Evolutionary conservation across 345 rosid species (phyloP), one percentile per base, ranked within the genome.

Genomic region (Sonneratia alba): DNA sequence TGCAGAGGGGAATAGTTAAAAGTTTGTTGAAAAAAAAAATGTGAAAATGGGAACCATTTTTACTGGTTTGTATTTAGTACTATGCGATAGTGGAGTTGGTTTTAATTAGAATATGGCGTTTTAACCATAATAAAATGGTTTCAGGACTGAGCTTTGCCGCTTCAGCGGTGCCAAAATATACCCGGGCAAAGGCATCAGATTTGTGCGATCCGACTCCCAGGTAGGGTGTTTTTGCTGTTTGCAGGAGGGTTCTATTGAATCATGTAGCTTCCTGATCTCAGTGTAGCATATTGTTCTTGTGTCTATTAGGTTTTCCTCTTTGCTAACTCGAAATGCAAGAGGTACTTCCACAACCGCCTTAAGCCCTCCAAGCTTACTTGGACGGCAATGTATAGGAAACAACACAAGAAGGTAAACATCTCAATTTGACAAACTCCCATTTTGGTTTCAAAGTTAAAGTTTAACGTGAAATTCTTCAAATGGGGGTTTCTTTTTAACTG

Each of bases 301-400:
- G 16, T 57, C 27, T 5, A 62, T 22, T 19, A 94, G 99, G 99
- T 91, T 18, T 94, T 91, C 88, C 85, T 94, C 82, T 94, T 94
- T 74, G 79, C 78, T 24, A 94, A 91, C 75, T 91, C 98, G 0
- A 94, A 94, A 63, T 94, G 96, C 82, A 90, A 91, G 85, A 81
- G 93, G 85, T 91, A 94, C 77, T 91, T 94, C 83, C 96, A 91
- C 87, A 91, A 91, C 77, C 83, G 89, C 18, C 74, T 90, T 82
- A 94, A 91, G 91, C 97, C 96, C 3, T 91, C 95, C 0, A 91
- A 94, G 89, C 96, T 94, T 68, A 89, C 90, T 40, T 89, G 90
- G 90, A 89, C 94, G 9, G 86, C 90, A 34, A 86, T 89, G 89
- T 89, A 79, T 79, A 75, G 90, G 77, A 89, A 89, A 80, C 88